Conservation (phyloP, 257 asterid species). For the Solanum virginianum region DNA sequence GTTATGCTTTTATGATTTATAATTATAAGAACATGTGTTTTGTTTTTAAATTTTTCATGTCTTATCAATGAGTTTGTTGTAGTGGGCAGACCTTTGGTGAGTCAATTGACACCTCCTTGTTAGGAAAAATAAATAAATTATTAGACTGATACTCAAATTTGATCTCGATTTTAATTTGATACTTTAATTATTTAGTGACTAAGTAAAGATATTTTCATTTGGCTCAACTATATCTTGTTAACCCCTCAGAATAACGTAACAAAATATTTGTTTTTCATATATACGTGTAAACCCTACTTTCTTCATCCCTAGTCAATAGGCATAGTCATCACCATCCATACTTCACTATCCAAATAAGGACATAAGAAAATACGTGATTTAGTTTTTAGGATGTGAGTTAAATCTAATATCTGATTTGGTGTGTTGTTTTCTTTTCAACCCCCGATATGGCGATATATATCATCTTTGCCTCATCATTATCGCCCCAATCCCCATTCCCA, state of each 20-base stretch:
- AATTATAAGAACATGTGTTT: background rate
- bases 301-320: too few relatives aligned
- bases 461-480: background rate
- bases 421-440: rapidly evolving
- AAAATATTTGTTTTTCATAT: too few relatives aligned
- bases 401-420: too few relatives aligned
- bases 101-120: background rate
- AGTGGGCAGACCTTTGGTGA: background rate
- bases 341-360: too few relatives aligned
- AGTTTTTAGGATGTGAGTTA: too few relatives aligned
- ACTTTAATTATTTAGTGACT: background rate
- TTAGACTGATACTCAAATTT: rapidly evolving
- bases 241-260: rapidly evolving
- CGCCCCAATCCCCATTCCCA: background rate
- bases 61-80: background rate
- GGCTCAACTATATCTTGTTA: background rate
- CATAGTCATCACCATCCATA: too few relatives aligned
- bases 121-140: background rate
- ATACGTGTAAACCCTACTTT: too few relatives aligned
- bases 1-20: background rate
- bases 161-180: background rate
- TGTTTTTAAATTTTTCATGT: background rate
- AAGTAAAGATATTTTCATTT: background rate
- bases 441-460: too few relatives aligned
- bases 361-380: too few relatives aligned